These are phyloP conservation scores for Aureobasidium sp. DNA, from an alignment of 2,329 filamentous ascomycete genomes.

Conservation along the genomic window DNA sequence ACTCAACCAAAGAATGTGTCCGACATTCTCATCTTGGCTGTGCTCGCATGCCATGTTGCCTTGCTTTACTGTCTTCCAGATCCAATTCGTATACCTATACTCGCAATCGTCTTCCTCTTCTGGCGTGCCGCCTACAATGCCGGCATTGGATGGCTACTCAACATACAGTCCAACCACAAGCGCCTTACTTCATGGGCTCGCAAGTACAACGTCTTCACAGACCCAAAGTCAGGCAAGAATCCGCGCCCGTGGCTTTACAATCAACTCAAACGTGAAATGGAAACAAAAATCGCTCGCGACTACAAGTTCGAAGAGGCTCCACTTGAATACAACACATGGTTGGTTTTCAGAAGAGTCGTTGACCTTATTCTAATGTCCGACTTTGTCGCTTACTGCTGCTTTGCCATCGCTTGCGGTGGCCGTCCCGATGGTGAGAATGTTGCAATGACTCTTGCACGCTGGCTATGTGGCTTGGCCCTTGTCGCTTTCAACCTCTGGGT, in stretches of 20 bases:
- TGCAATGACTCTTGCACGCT: slow-evolving; percentile 64
- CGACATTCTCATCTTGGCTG: slow-evolving; percentile 69
- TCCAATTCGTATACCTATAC: slow-evolving; percentile 63
- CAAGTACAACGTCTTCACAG: slow-evolving; percentile 77
- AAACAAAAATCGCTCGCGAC: slow-evolving; percentile 88
- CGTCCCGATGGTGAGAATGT: slow-evolving; percentile 65
- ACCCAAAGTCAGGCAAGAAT: slow-evolving; percentile 72
- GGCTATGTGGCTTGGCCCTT: slow-evolving; percentile 68
- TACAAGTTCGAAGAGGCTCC: slow-evolving; percentile 91
- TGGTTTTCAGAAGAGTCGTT: slow-evolving; percentile 89
- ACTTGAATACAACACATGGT: slow-evolving; percentile 98
- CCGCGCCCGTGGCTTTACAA: slow-evolving; percentile 75
- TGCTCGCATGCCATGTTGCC: slow-evolving; percentile 68
- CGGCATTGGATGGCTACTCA: slow-evolving; percentile 84
- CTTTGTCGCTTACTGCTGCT: slow-evolving; percentile 93
- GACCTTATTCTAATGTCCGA: slow-evolving; percentile 98
- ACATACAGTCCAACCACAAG: slow-evolving; percentile 82
- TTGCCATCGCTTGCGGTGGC: slow-evolving; percentile 80
- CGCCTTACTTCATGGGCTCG: slow-evolving; percentile 81
- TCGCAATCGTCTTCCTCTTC: slow-evolving; percentile 78
- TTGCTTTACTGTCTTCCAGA: slow-evolving; percentile 66
- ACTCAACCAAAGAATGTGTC: slow-evolving; percentile 92
- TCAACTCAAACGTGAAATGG: slow-evolving; percentile 79
- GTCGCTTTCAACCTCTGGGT: slow-evolving; percentile 97
- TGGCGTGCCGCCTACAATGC: slow-evolving; percentile 91